Percentiles rank a stretch among this genome's conserved stretches.
phyloP scores from a whole-genome alignment of 2,329 filamentous ascomycete species.

The Dothideomycetes sp. region DNA sequence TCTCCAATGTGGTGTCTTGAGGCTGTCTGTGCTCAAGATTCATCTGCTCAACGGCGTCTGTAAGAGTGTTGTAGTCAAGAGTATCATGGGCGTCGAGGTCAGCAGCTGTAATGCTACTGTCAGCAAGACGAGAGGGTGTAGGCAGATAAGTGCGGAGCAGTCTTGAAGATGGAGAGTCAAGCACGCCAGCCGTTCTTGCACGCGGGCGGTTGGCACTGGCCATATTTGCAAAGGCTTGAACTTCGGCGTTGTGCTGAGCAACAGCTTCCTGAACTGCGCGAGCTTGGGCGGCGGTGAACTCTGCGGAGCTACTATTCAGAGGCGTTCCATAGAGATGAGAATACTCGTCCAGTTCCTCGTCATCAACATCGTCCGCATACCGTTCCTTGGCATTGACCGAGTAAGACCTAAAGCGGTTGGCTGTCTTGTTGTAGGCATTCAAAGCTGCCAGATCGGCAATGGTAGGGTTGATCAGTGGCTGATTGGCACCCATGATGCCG shows the following conservation, averaged over 20 bases:
- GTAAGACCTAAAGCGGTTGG: constrained; percentile 88
- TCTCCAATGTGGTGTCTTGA: constrained; percentile 65
- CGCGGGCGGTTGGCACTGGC: constrained; percentile 72
- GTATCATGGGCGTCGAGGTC: constrained; percentile 67
- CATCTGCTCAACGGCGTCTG: constrained; percentile 73
- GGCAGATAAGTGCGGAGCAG: constrained; percentile 62
- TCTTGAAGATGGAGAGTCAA: constrained; percentile 63
- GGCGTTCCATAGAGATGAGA: constrained; percentile 47
- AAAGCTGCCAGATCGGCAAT: constrained; percentile 66
- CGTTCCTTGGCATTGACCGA: constrained; percentile 98
- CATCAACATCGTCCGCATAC: constrained; percentile 81
- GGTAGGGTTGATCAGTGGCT: constrained; percentile 29
- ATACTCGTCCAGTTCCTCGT: constrained; percentile 46
- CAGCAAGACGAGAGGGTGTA: constrained; percentile 61
- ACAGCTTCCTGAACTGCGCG: constrained; percentile 60
- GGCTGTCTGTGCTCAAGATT: constrained; percentile 54
- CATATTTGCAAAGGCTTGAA: constrained; percentile 83
- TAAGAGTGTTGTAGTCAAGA: constrained; percentile 67
- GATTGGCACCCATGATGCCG: constrained; percentile 2
- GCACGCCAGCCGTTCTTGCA: constrained; percentile 80
- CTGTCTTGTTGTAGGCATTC: constrained; percentile 63
- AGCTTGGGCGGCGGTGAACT: constrained; percentile 44
- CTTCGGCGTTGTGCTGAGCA: constrained; percentile 82
- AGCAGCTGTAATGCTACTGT: constrained; percentile 63
- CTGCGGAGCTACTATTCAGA: constrained; percentile 47